Evolutionary conservation across 2,329 filamentous ascomycete species (phyloP).

Genomic region (Aspergillus unguis): DNA sequence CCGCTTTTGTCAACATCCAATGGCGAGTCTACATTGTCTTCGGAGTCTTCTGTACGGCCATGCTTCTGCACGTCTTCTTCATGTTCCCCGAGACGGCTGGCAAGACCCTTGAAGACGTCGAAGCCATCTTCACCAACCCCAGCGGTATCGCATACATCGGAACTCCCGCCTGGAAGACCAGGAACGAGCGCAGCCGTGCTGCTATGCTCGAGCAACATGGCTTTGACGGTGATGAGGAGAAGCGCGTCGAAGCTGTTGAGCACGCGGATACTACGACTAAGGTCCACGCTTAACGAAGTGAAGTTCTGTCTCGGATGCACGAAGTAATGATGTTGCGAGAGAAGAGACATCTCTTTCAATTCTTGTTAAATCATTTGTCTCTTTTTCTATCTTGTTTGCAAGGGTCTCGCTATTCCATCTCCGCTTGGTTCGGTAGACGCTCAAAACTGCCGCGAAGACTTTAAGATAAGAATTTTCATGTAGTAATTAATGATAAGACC

Average conservation of each 20-base stretch:
- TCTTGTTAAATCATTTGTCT: too few relatives aligned
- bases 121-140: conserved; percentile 60
- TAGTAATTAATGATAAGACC: too few relatives aligned
- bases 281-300: not conserved
- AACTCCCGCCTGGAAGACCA: conserved; percentile 39
- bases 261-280: conserved; percentile 10
- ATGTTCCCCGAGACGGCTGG: conserved; percentile 67
- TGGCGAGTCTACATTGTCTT: conserved; percentile 71
- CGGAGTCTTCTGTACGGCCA: conserved; percentile 63
- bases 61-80: conserved; percentile 65
- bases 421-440: too few relatives aligned
- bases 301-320: not conserved
- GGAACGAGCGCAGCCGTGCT: conserved; percentile 28
- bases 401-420: too few relatives aligned
- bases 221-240: conserved; percentile 28
- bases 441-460: too few relatives aligned
- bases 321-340: too few relatives aligned
- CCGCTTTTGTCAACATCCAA: conserved; percentile 54
- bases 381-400: too few relatives aligned
- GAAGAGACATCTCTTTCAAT: not conserved
- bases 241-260: conserved; percentile 14
- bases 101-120: conserved; percentile 73
- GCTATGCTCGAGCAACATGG: conserved; percentile 29
- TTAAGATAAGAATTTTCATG: too few relatives aligned
- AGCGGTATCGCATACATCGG: conserved; percentile 35